Base-by-base conservation (phyloP, 2,329 filamentous ascomycete genomes). In the Diplodia corticola region DNA sequence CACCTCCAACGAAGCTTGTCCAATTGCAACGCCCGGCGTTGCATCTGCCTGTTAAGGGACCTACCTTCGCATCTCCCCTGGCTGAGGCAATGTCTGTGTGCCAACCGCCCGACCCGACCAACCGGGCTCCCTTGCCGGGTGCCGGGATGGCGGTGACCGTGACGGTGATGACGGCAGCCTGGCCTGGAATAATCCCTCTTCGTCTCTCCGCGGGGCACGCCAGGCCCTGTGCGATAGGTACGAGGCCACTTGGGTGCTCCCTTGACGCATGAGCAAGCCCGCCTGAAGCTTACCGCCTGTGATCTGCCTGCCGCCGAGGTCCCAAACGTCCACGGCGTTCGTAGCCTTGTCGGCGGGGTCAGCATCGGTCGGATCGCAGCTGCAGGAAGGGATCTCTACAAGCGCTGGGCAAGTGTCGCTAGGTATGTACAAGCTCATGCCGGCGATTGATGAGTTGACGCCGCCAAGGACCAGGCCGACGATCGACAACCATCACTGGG, bases 401-500 rank as follows among this genome's bases (percentile, higher is more conserved):
- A 22, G 5, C 13, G 33, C n/a, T 46, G 55, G 37, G 7, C 35
- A 26, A 17, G 13, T 17, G 17, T 48, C 30, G 26, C 10, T 13
- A n/a, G 12, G 20, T 15, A 57, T 10, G 20, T 30, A 24, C 20
- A 59, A 59, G 54, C n/a, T n/a, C 54, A 59, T 61, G 49, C 48
- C 40, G 2, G 28, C 28, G 44, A 22, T 49, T 22, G 57, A 35
- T 12, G 4, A 61, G 57, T 49, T 61, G 44, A n/a, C 22, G 55
- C 40, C 22, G 55, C 40, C 55, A 60, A 60, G 55, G 37, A 37
- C 22, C 28, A 13, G 28, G 22, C 35, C 22, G 44, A 46, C 57
- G 57, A 61, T 49, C 57, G 30, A 35, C 57, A 46, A 17, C 40
- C 22, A 17, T 49, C 48, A 15, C 57, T 61, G 44, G 57, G 44